These are phyloP conservation scores for Cystobasidium ongulense DNA, from an alignment of 768 basidiomycete species.

Conservation along the genomic window DNA sequence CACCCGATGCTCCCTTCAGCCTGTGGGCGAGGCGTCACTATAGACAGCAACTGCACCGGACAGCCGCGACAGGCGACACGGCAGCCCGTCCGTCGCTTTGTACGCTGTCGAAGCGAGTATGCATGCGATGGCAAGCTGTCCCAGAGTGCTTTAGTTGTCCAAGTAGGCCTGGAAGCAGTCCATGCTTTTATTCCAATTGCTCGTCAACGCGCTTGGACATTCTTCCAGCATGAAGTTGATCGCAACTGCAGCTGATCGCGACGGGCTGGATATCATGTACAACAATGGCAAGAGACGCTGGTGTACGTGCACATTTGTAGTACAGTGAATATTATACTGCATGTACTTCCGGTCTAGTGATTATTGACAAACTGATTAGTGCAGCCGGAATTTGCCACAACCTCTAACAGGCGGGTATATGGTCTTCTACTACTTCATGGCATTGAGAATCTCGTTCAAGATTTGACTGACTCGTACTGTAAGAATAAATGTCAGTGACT, in stretches of 20 bases:
- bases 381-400: too few relatives aligned
- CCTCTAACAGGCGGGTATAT: background rate
- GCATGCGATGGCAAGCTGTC: background rate
- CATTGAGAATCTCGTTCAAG: conserved; percentile 30
- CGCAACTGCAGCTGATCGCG: background rate
- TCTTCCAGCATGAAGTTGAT: background rate
- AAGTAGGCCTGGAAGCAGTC: background rate
- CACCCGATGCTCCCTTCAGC: too few relatives aligned
- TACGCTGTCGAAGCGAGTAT: background rate
- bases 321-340: too few relatives aligned
- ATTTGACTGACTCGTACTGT: conserved; percentile 28
- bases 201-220: background rate
- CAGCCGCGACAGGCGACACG: background rate
- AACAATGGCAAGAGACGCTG: too few relatives aligned
- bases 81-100: background rate
- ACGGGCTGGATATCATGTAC: background rate
- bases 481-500: background rate
- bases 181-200: too few relatives aligned
- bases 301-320: too few relatives aligned
- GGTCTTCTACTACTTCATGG: conserved; percentile 7
- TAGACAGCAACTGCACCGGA: background rate
- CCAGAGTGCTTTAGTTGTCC: background rate
- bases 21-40: background rate
- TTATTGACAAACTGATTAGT: too few relatives aligned
- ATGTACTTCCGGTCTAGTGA: too few relatives aligned